phyloP scores from a whole-genome alignment of 2,329 filamentous ascomycete genomes.

The Ophiostoma sp. region DNA sequence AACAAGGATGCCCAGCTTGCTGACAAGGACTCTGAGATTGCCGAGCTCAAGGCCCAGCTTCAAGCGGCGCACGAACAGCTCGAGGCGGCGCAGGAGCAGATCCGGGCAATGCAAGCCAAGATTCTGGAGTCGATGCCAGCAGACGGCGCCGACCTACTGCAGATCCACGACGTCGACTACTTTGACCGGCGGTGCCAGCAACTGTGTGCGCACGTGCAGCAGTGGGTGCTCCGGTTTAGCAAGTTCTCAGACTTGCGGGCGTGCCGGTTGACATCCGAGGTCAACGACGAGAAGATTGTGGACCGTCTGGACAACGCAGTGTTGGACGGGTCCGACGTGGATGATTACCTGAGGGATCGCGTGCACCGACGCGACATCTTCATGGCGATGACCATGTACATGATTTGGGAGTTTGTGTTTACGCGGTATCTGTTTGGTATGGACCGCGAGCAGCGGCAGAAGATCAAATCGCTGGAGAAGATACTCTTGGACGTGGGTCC shows the following conservation, averaged over 20 bases:
- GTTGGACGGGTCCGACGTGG: conserved; percentile 88
- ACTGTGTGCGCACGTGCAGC: conserved; percentile 90
- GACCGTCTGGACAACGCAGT: conserved; percentile 92
- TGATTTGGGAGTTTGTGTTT: conserved; percentile 99
- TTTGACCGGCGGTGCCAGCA: conserved; percentile 92
- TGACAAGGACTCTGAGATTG: conserved; percentile 79
- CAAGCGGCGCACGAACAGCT: conserved; percentile 51
- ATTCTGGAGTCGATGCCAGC: conserved; percentile 55
- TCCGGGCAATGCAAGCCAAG: conserved; percentile 52
- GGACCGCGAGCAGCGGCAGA: conserved; percentile 95
- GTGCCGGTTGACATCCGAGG: conserved; percentile 74
- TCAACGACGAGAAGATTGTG: conserved; percentile 88
- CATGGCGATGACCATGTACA: conserved; percentile 98
- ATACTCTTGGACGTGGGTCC: conserved; percentile 83
- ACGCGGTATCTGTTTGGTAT: conserved; percentile 97
- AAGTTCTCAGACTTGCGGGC: conserved; percentile 92
- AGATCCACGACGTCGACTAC: conserved; percentile 82
- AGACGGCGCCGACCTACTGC: conserved; percentile 59
- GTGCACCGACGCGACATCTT: conserved; percentile 87
- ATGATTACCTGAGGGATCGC: conserved; percentile 79
- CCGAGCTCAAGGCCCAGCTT: conserved; percentile 69
- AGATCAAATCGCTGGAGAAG: conserved; percentile 94
- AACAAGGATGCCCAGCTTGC: not conserved
- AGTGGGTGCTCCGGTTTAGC: conserved; percentile 96
- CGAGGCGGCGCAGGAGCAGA: conserved; percentile 60